phyloP scores from a whole-genome alignment of 768 basidiomycete species.

The Thelephora aurantiotincta region DNA sequence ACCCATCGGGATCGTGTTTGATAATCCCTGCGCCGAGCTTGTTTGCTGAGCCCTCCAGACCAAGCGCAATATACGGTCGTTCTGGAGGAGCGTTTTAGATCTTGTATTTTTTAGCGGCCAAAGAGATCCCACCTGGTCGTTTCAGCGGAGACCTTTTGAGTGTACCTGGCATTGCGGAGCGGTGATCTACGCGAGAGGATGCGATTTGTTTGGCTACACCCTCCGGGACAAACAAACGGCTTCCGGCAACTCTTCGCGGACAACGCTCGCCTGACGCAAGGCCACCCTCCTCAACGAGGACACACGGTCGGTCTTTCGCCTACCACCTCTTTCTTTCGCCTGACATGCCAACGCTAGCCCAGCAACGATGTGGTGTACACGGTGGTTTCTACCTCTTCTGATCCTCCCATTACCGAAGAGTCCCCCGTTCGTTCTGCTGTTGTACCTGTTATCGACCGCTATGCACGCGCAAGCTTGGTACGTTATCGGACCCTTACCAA shows the following conservation, averaged over 20 bases:
- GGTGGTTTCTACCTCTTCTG: constrained; percentile 73
- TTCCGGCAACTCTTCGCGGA: neutral
- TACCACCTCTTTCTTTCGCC: neutral
- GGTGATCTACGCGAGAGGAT: neutral
- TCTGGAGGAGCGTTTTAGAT: constrained; percentile 23
- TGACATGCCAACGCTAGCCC: neutral
- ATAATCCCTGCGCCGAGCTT: constrained; percentile 93
- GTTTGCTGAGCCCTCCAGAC: constrained; percentile 96
- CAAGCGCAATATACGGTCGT: constrained; percentile 71
- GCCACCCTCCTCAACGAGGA: too few species aligned
- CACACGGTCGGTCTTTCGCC: too few species aligned
- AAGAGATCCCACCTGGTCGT: constrained; percentile 12
- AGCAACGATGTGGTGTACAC: constrained; percentile 42
- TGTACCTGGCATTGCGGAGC: neutral
- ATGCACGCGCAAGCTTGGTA: constrained; percentile 80
- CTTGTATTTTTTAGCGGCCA: neutral
- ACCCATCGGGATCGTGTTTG: constrained; percentile 62
- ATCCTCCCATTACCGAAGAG: constrained; percentile 70
- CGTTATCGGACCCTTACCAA: constrained; percentile 13
- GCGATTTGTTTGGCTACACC: neutral
- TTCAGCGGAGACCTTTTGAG: constrained; percentile 8
- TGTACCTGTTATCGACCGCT: constrained; percentile 65
- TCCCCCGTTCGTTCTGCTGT: constrained; percentile 62
- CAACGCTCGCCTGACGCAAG: too few species aligned
- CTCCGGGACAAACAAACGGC: neutral